Evolutionary conservation across 2,329 filamentous ascomycete species (phyloP), one percentile per base, ranked within the genome.

Genomic region (Penicillium sp.): DNA sequence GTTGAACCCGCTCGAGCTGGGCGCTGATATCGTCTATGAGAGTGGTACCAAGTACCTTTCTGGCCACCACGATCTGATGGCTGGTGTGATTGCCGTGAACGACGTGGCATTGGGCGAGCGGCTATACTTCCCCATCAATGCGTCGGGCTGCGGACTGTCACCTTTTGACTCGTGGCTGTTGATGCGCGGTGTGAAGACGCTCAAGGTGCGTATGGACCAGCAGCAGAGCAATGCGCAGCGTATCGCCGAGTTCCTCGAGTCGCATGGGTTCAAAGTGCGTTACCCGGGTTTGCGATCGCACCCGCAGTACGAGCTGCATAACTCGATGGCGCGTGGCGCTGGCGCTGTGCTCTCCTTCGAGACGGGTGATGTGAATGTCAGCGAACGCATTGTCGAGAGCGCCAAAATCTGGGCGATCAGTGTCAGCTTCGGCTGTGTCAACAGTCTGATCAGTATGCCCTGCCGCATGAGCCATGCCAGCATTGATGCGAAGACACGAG

Each of bases 381-480:
- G 85, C 3, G 87, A 95, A 69, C 79, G 89, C 26, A 95, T 98
- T 55, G 92, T 98, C 4, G 92, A 96, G 68, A 85, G 85, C 18
- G 85, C 92, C 2, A 80, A 85, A 48, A 72, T 98, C 20, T 98
- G 87, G 81, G 88, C 85, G 22, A 98, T 98, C 54, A 93, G 85
- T 50, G 92, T 98, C 42, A 95, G 87, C 59, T 98, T 98, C 61
- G 92, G 92, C 32, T 96, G 92, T 62, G 92, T 98, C 50, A 98
- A 98, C 71, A 94, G 86, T 61, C 71, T 98, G 63, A 98, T 98
- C 66, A 95, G 89, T 70, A 95, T 98, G 90, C 90, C 92, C 6
- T 98, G 92, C 69, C 88, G 90, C 57, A 98, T 98, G 93, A 96
- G 90, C 67, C 92, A 98, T 67, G 92, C 92, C 26, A 95, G 87